A percentile compares a stretch with the other conserved stretches of the same genome.
Evolutionary conservation across 1,284 basidiomycete genomes (phyloP).

Genomic region (Ceratobasidium sp.): DNA sequence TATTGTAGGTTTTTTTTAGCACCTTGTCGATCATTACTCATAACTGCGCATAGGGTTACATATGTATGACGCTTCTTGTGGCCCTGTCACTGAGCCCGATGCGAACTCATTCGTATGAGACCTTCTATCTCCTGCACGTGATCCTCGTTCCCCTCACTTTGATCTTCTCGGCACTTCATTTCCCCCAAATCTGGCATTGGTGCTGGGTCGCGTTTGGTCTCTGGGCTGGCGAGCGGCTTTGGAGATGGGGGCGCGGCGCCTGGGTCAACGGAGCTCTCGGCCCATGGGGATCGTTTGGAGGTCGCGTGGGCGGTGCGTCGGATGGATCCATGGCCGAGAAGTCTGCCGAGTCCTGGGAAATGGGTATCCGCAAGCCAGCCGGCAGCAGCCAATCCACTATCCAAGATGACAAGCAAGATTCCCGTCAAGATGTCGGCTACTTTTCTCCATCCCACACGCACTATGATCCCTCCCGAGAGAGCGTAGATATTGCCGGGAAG

Average conservation of each 20-base stretch:
- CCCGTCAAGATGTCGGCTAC: neutral
- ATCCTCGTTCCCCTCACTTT: conserved; percentile 69
- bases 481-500: conserved; percentile 12
- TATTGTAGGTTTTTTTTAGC: conserved; percentile 59
- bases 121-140: conserved; percentile 77
- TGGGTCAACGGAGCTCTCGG: conserved; percentile 64
- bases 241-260: conserved; percentile 65
- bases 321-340: conserved; percentile 6
- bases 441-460: neutral
- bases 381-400: conserved; percentile 19
- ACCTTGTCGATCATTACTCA: conserved; percentile 17
- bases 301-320: neutral
- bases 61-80: conserved; percentile 71
- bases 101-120: conserved; percentile 73
- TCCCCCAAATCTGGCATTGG: conserved; percentile 71
- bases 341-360: conserved; percentile 38
- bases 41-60: conserved; percentile 61
- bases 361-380: conserved; percentile 29
- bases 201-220: conserved; percentile 67
- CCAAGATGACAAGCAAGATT: neutral
- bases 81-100: conserved; percentile 68
- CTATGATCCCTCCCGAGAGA: neutral
- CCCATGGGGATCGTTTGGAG: conserved; percentile 24
- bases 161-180: conserved; percentile 68
- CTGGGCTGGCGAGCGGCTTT: conserved; percentile 71